A percentile compares a stretch with the other conserved stretches of the same genome.
phyloP scores from a whole-genome alignment of 164 flowering plant species.

The Umbellularia californica region DNA sequence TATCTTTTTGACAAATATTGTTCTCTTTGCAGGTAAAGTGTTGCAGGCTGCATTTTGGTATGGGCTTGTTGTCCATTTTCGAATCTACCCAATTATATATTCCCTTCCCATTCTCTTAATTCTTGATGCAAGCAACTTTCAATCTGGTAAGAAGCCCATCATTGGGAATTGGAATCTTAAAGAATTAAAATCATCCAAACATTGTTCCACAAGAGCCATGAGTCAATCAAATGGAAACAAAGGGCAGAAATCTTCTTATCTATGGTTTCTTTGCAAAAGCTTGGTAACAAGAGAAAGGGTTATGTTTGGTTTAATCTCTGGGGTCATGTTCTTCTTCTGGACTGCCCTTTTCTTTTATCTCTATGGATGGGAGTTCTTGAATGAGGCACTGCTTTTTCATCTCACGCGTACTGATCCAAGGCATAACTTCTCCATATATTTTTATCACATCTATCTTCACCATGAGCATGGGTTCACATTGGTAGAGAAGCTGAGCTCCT shows the following conservation, averaged over 20 bases:
- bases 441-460: constrained; percentile 89
- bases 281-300: constrained; percentile 50
- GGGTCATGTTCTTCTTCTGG: constrained; percentile 51
- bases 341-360: constrained; percentile 66
- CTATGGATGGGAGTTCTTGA: constrained; percentile 78
- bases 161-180: constrained; percentile 38
- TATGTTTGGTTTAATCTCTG: constrained; percentile 65
- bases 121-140: constrained; percentile 50
- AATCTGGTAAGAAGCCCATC: constrained; percentile 42
- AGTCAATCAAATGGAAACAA: neutral
- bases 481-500: constrained; percentile 74
- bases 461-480: constrained; percentile 53
- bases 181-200: constrained; percentile 18
- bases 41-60: constrained; percentile 88
- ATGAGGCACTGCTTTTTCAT: constrained; percentile 89
- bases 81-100: constrained; percentile 91
- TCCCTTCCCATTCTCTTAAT: constrained; percentile 70
- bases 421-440: constrained; percentile 92
- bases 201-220: neutral
- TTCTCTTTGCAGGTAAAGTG: constrained; percentile 45
- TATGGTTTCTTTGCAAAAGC: constrained; percentile 29
- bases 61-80: constrained; percentile 91
- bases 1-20: neutral
- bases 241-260: constrained; percentile 7
- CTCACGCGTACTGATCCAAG: constrained; percentile 98